Evolutionary conservation across 768 basidiomycete genomes (phyloP).

Genomic region (Dacryopinax primogenitus): DNA sequence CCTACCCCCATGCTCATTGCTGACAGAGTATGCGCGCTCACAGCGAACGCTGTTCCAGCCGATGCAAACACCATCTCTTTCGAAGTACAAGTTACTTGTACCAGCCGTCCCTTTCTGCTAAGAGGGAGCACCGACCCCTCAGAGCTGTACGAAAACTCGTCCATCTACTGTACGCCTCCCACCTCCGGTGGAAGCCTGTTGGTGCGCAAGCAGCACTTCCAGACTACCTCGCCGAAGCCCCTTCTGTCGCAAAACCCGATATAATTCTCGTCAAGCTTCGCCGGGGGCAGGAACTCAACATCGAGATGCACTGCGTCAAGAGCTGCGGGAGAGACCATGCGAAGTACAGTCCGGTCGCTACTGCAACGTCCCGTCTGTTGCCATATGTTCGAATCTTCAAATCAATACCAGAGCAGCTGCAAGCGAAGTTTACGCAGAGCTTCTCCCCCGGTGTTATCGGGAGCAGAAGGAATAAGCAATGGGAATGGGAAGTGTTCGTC

Average conservation of each 20-base stretch:
- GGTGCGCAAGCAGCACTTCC: conserved; percentile 57
- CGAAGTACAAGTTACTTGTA: conserved; percentile 52
- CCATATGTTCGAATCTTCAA: conserved; percentile 64
- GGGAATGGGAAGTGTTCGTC: conserved; percentile 49
- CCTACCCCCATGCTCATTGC: background rate
- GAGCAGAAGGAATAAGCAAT: conserved; percentile 33
- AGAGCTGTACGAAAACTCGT: conserved; percentile 58
- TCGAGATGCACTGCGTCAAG: conserved; percentile 84
- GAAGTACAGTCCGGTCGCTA: conserved; percentile 93
- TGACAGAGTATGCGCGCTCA: background rate
- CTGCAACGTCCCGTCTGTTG: conserved; percentile 86
- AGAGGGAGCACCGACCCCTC: conserved; percentile 44
- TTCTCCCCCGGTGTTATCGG: conserved; percentile 75
- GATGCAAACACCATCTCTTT: conserved; percentile 91
- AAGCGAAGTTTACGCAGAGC: conserved; percentile 71
- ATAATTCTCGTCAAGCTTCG: conserved; percentile 85
- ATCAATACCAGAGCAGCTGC: conserved; percentile 63
- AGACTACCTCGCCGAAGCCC: conserved; percentile 31
- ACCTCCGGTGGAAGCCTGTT: conserved; percentile 60
- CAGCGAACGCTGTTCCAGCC: conserved; percentile 46
- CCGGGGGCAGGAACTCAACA: conserved; percentile 76
- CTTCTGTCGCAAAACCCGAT: conserved; percentile 55
- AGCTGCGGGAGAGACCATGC: conserved; percentile 90
- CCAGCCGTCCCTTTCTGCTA: conserved; percentile 43
- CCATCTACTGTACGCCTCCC: conserved; percentile 24